Evolutionary conservation across 768 basidiomycete genomes (phyloP), one percentile per base, ranked within the genome.

Genomic region (Boletus pseudo-olivaceus): DNA sequence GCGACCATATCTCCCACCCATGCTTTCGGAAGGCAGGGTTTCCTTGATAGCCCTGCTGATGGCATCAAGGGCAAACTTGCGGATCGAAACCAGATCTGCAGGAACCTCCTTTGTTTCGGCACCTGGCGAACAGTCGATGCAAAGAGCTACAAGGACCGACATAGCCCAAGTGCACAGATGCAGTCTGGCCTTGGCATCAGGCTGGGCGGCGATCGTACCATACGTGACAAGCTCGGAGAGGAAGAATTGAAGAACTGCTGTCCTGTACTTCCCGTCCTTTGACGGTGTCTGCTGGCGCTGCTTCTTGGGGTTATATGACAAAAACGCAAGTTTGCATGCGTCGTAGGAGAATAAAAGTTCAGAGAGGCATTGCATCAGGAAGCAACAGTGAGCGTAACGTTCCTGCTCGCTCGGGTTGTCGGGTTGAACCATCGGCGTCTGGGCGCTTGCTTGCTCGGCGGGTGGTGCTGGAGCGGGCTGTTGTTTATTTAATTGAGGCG

Each of bases 261-360:
- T 74, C 54, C 85, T 78, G 63, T 82, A 79, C 62, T 84, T 91
- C 59, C 73, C 74, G 34, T 91, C 88, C 70, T 91, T 90, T n/a
- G 80, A 72, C 5, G 81, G 79, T 1, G 82, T 79, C 44, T 82
- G 78, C 1, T 72, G 62, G 29, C 82, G 81, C 32, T 68, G 67
- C 60, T 77, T 81, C 73, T 86, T 88, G 5, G 83, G 78, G 0
- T 84, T 82, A 62, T 83, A 93, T 0, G 90, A 87, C 49, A 97
- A 69, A 71, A 99, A 93, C 6, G 88, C 85, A 26, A 85, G 67
- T 70, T 98, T 99, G 82, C 93, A 95, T 7, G 84, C 70, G 60
- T 93, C 88, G 63, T 98, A 99, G 12, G 93, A 98, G 56, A 96
- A 92, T 12, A 97, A 73, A 10, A 98, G 75, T 72, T 99, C 97